phyloP scores from a whole-genome alignment of 1,139 yeast species.

The Pichia sp. region DNA sequence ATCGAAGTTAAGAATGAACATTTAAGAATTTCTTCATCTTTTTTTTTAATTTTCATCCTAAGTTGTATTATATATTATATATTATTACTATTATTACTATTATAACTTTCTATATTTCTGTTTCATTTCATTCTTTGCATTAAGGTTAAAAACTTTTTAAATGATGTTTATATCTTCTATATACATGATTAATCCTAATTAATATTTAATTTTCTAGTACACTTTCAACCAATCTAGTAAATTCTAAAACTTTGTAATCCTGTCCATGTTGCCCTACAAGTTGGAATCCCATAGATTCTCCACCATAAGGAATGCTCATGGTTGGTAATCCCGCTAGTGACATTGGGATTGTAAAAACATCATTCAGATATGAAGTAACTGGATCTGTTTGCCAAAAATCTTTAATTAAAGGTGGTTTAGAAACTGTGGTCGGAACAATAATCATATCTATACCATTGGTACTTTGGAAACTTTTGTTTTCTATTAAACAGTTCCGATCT shows the following conservation, averaged over 20 bases:
- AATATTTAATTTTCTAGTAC: slow-evolving; percentile 1
- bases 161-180: no score
- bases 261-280: slow-evolving; percentile 82
- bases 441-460: slow-evolving; percentile 51
- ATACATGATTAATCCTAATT: not conserved
- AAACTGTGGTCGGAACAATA: slow-evolving; percentile 60
- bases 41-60: no score
- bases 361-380: slow-evolving; percentile 67
- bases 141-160: no score
- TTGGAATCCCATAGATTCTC: slow-evolving; percentile 61
- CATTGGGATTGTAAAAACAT: slow-evolving; percentile 82
- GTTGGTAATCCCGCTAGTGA: slow-evolving; percentile 91
- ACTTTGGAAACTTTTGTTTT: slow-evolving; percentile 28
- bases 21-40: no score
- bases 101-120: no score
- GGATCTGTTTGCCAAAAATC: slow-evolving; percentile 39
- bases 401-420: slow-evolving; percentile 47
- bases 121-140: no score
- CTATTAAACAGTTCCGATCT: slow-evolving; percentile 39
- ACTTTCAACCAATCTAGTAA: slow-evolving; percentile 17
- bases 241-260: slow-evolving; percentile 54
- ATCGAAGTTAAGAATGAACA: not conserved
- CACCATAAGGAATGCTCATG: slow-evolving; percentile 58
- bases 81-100: no score
- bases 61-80: no score